Evolutionary conservation across 2,329 filamentous ascomycete genomes (phyloP), one percentile per base, ranked within the genome.

Genomic region (Fusarium tanahbumbuense): DNA sequence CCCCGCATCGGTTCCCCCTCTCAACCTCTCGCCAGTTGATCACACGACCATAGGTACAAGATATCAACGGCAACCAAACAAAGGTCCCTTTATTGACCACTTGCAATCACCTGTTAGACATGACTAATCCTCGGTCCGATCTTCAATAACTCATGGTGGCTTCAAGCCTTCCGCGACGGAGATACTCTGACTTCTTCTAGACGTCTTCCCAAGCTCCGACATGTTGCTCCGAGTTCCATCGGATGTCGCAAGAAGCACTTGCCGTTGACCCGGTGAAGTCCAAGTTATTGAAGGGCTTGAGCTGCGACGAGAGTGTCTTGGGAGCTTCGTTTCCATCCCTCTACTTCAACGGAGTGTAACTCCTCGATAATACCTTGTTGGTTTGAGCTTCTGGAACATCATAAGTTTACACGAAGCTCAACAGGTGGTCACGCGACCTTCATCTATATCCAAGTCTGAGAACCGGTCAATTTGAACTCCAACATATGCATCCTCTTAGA

Each of bases 91-190:
- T 16, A 7, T 28, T 23, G 18, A 11, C 34, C 4, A 10, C 13
- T 30, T 32, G 28, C 8, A 18, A 13, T 3, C 15, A 2, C 30
- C 0, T 2, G 23, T 27, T 34, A 18, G 25, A 15, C 8, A 18
- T 42, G 25, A 27, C 27, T 12, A 28, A 16, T 9, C 22, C 34
- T 66, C 63, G 54, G 63, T 9, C 61, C 63, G 61, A 55, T 49
- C 34, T 40, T 23, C 8, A 9, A 60, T n/a, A 44, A 20, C 41
- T 28, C 42, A 44, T 50, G 30, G n/a, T 55, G 40, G 20, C 30
- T 41, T 27, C 13, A 8, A 58, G 16, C 22, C 42, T 23, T n/a
- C 34, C 34, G 18, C 18, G 18, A 37, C 4, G 10, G 34, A 37
- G 10, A 37, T 37, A 18, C 11, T 6, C 13, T 27, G 44, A 13